A percentile compares a stretch with the other conserved stretches of the same genome.
Evolutionary conservation across 2,329 filamentous ascomycete species (phyloP).

Genomic region (Stachybotrys echinatus): DNA sequence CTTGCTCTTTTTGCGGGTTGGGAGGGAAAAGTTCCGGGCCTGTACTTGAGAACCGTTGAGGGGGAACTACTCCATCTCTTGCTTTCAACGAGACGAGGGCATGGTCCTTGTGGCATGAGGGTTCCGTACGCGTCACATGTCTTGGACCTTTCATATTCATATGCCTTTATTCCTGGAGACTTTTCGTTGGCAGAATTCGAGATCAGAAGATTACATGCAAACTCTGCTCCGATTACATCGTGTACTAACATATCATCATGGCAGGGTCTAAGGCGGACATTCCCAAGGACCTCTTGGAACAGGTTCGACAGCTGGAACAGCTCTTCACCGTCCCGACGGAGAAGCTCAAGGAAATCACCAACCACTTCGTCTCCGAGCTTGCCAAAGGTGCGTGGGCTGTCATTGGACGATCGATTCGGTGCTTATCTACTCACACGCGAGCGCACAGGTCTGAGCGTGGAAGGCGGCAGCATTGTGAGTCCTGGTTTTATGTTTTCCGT

Average conservation of each 20-base stretch:
- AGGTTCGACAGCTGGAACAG: slow-evolving; percentile 81
- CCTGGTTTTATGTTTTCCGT: neutral
- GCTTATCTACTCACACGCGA: slow-evolving; percentile 3
- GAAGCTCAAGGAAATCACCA: slow-evolving; percentile 85
- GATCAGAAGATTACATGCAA: too few relatives aligned
- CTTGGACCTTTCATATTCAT: too few relatives aligned
- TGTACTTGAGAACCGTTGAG: too few relatives aligned
- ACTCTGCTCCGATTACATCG: neutral
- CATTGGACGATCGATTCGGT: neutral
- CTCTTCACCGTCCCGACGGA: slow-evolving; percentile 71
- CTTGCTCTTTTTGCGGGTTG: too few relatives aligned
- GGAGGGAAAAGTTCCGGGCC: too few relatives aligned
- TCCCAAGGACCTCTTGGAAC: slow-evolving; percentile 72
- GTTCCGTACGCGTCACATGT: too few relatives aligned
- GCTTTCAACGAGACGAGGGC: too few relatives aligned
- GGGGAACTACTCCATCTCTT: too few relatives aligned
- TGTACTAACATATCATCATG: slow-evolving; percentile 12
- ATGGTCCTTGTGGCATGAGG: too few relatives aligned
- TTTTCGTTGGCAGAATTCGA: neutral
- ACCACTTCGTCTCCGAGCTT: slow-evolving; percentile 85
- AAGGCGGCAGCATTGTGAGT: slow-evolving; percentile 89
- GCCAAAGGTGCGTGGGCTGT: slow-evolving; percentile 58
- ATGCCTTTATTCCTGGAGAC: too few relatives aligned
- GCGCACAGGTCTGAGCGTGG: slow-evolving; percentile 65
- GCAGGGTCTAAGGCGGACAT: slow-evolving; percentile 86